Evolutionary conservation across 2,329 filamentous ascomycete genomes (phyloP).

Genomic region (Cordyceps militaris): DNA sequence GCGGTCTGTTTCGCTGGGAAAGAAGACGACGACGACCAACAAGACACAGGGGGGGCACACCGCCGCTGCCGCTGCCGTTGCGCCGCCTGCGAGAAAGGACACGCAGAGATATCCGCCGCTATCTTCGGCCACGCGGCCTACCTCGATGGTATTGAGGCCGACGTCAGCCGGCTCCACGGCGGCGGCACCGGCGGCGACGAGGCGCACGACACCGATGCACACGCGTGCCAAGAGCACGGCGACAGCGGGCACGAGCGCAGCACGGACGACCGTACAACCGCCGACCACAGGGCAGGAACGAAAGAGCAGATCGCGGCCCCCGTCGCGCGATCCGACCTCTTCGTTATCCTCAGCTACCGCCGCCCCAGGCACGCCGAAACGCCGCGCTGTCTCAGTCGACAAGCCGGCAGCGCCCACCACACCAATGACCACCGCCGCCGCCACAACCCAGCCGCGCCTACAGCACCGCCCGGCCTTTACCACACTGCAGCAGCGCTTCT

Average conservation of each 20-base stretch:
- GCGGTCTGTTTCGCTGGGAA: slow-evolving; percentile 20
- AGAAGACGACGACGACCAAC: slow-evolving; percentile 1
- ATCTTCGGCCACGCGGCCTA: slow-evolving; percentile 18
- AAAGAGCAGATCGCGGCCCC: slow-evolving; percentile 24
- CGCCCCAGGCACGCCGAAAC: slow-evolving; percentile 14
- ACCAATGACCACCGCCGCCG: slow-evolving; percentile 14
- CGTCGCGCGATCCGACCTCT: slow-evolving; percentile 20
- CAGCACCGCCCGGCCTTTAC: slow-evolving; percentile 50
- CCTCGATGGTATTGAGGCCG: slow-evolving; percentile 21
- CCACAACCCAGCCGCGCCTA: slow-evolving; percentile 23
- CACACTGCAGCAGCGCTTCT: slow-evolving; percentile 61
- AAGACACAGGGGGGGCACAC: background rate
- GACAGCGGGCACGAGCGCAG: background rate
- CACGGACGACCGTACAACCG: slow-evolving; percentile 11
- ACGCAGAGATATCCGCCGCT: slow-evolving; percentile 28
- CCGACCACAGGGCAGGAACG: slow-evolving; percentile 18
- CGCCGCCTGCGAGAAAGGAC: slow-evolving; percentile 18
- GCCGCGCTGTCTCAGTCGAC: slow-evolving; percentile 19
- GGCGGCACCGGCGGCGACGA: slow-evolving; percentile 19
- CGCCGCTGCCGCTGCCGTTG: background rate
- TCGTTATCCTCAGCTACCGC: slow-evolving; percentile 12
- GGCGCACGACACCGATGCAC: slow-evolving; percentile 27
- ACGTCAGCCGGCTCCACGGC: slow-evolving; percentile 14
- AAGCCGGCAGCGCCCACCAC: slow-evolving; percentile 16
- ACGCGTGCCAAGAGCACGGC: slow-evolving; percentile 28